Base-by-base conservation (phyloP, 352 stramenopile species). In the Pythium oligandrum region DNA sequence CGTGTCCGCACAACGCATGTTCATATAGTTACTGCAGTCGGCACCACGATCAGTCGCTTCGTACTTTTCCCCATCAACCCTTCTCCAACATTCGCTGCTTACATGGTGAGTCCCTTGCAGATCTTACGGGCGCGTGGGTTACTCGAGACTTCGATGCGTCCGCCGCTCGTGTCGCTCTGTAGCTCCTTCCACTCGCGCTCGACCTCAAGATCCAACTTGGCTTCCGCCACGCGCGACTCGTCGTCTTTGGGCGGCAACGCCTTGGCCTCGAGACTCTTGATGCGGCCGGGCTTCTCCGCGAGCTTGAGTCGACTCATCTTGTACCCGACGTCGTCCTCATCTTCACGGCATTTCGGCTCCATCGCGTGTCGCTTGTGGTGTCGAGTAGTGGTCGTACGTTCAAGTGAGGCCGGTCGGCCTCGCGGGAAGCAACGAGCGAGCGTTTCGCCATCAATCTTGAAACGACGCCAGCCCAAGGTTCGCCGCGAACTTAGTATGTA, bases 131-230 rank as follows among this genome's bases (percentile, higher is more conserved):
- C 76, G 56, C 73, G 77, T 12, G 81, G 68, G 52, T 82, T 80
- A 40, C 63, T 85, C n/a, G 80, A 73, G 33, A 90, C 65, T 61
- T 89, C 76, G 57, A 93, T 90, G 44, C 82, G 82, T 5, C 76
- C 77, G 11, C 56, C 40, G 8, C 63, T 65, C 0, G 66, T 64
- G 37, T 86, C 78, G 39, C 78, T 72, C 53, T 85, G 78, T 5
- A 90, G 61, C 44, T 85, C 70, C 54, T 93, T 91, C 83, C 83
- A 93, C 62, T 93, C 83, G 8, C 73, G 68, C 61, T 93, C 80
- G 11, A 93, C 83, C 45, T 93, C 83, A 8, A 89, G 63, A 59
- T 93, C 83, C 44, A 88, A 51, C 48, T 91, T 93, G 51, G 78
- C 80, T 49, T 91, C 78, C 1, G 77, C 75, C 26, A 73, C 71